Percentiles rank a stretch among this genome's conserved stretches.
These are phyloP conservation scores for Phytophthora brassicae DNA, from an alignment of 352 stramenopile genomes.

Conservation along the genomic window DNA sequence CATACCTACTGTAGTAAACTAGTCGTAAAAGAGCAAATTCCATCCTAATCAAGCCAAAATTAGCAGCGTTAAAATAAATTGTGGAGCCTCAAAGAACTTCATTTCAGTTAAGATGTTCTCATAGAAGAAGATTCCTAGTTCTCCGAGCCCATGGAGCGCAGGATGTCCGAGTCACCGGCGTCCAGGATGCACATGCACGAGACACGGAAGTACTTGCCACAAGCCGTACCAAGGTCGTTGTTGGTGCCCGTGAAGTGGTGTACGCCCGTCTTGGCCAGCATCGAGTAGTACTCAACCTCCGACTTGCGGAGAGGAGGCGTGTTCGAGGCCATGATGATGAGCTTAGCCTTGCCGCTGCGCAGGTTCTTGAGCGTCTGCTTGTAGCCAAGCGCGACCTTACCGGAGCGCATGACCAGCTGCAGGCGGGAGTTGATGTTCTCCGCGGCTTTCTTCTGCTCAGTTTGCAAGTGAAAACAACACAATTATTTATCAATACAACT, in stretches of 20 bases:
- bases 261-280: conserved; percentile 98
- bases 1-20: no score
- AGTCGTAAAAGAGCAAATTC: no score
- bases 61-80: no score
- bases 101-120: conserved; percentile 14
- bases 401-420: conserved; percentile 99
- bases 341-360: conserved; percentile 96
- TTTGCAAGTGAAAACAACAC: conserved; percentile 34
- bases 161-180: conserved; percentile 99
- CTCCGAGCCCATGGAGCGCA: conserved; percentile 46
- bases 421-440: conserved; percentile 99
- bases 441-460: conserved; percentile 95
- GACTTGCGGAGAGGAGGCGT: conserved; percentile 98
- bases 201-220: conserved; percentile 99
- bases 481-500: conserved; percentile 25
- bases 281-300: conserved; percentile 99
- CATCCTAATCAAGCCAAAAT: no score
- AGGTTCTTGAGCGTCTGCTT: conserved; percentile 98
- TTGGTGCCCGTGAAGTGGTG: conserved; percentile 99
- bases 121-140: conserved; percentile 14
- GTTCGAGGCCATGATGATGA: conserved; percentile 98
- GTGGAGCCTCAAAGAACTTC: conserved; percentile 30
- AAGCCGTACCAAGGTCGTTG: conserved; percentile 98
- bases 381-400: conserved; percentile 98
- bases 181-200: conserved; percentile 97